phyloP scores from a whole-genome alignment of 2,329 filamentous ascomycete species.

The Alternaria panax region DNA sequence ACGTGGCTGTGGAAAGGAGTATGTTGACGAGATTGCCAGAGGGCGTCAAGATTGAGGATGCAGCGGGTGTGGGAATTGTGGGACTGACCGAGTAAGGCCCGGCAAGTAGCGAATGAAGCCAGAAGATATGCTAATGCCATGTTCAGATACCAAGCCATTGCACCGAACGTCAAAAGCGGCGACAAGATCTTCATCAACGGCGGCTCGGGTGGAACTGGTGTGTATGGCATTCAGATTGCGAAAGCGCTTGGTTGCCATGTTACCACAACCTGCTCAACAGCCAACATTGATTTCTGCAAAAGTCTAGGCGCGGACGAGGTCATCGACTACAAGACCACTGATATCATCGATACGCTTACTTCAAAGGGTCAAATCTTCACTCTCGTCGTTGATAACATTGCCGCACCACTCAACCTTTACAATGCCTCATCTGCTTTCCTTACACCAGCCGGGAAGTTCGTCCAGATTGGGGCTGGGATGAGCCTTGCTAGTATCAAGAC shows the following conservation, averaged over 20 bases:
- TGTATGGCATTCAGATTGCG: constrained; percentile 69
- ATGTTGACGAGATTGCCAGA: constrained; percentile 35
- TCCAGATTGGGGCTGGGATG: constrained; percentile 35
- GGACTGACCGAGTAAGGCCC: constrained; percentile 48
- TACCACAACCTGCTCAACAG: constrained; percentile 64
- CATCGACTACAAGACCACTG: constrained; percentile 64
- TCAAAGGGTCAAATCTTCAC: constrained; percentile 59
- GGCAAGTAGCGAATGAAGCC: background rate
- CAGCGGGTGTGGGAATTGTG: constrained; percentile 47
- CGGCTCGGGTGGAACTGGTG: constrained; percentile 68
- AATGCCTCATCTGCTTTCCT: constrained; percentile 61
- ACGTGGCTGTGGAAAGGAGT: constrained; percentile 36
- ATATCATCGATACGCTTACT: constrained; percentile 59
- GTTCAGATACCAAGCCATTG: constrained; percentile 42
- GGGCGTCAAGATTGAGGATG: constrained; percentile 42
- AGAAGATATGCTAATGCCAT: background rate
- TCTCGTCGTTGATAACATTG: constrained; percentile 66
- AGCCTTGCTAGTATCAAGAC: constrained; percentile 35
- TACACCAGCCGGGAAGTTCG: constrained; percentile 58
- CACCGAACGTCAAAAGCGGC: constrained; percentile 48
- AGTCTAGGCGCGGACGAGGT: constrained; percentile 69
- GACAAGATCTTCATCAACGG: constrained; percentile 70
- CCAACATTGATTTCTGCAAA: constrained; percentile 65
- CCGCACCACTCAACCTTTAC: constrained; percentile 60
- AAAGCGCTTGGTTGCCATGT: constrained; percentile 68